phyloP scores from a whole-genome alignment of 208 protist genomes.

The Crithidia mellificae region DNA sequence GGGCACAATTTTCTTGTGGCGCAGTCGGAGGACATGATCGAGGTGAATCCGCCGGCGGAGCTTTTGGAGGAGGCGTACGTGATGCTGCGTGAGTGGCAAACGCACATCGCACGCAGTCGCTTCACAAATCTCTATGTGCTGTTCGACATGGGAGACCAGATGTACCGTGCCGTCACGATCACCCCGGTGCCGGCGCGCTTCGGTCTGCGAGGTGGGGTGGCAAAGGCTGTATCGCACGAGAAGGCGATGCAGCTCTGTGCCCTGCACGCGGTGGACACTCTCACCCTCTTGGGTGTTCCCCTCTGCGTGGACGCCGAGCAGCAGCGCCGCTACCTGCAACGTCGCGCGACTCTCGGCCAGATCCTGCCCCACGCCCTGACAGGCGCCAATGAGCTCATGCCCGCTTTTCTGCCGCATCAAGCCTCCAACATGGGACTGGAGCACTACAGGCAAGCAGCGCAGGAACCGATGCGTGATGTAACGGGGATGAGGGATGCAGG shows the following conservation, averaged over 20 bases:
- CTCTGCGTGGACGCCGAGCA: conserved; percentile 46
- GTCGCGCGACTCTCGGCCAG: conserved; percentile 41
- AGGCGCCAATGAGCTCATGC: background rate
- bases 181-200: conserved; percentile 60
- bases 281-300: conserved; percentile 55
- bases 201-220: conserved; percentile 72
- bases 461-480: background rate
- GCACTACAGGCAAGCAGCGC: too few relatives aligned
- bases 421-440: background rate
- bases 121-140: conserved; percentile 75
- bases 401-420: background rate
- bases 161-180: conserved; percentile 74
- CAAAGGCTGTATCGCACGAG: conserved; percentile 48
- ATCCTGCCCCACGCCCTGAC: conserved; percentile 22
- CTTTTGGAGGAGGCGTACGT: conserved; percentile 54
- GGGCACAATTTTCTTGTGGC: conserved; percentile 56
- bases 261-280: conserved; percentile 73
- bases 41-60: conserved; percentile 62
- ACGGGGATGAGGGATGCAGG: background rate
- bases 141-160: conserved; percentile 53
- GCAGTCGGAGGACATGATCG: conserved; percentile 49
- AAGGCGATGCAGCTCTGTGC: conserved; percentile 69
- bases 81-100: conserved; percentile 64
- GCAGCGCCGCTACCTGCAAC: conserved; percentile 50
- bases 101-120: conserved; percentile 54